phyloP scores from a whole-genome alignment of 148 eudicot species.

The Cornus florida region DNA sequence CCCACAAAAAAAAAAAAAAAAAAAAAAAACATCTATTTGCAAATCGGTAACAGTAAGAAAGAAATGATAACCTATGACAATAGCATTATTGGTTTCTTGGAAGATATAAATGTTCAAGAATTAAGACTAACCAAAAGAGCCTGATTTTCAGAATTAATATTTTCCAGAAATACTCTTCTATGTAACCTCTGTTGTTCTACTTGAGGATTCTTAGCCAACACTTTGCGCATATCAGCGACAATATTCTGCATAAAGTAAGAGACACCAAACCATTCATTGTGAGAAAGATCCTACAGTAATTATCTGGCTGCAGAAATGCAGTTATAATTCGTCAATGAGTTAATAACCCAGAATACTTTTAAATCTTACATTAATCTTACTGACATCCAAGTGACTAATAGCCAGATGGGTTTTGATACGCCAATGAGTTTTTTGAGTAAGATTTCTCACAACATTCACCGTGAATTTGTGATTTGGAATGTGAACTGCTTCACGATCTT shows the following conservation, averaged over 20 bases:
- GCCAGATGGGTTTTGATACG: slow-evolving; percentile 92
- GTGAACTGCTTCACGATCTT: slow-evolving; percentile 94
- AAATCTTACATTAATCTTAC: slow-evolving; percentile 72
- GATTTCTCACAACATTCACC: slow-evolving; percentile 86
- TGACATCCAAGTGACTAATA: slow-evolving; percentile 81
- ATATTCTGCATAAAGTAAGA: slow-evolving; percentile 52
- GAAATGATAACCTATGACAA: background rate
- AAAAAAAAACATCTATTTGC: too few relatives aligned
- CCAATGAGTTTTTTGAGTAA: slow-evolving; percentile 92
- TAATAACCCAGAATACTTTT: background rate
- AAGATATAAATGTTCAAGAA: slow-evolving; percentile 3
- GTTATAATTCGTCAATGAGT: background rate
- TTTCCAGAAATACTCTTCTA: slow-evolving; percentile 87
- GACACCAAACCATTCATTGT: background rate
- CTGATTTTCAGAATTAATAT: slow-evolving; percentile 84
- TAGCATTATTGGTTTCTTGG: background rate
- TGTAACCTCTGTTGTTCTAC: slow-evolving; percentile 93
- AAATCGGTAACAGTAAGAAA: background rate
- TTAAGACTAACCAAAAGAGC: slow-evolving; percentile 68
- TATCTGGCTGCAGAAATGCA: slow-evolving; percentile 8
- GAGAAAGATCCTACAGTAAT: slow-evolving; percentile 10
- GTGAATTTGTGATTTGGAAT: slow-evolving; percentile 96
- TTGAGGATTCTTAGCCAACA: slow-evolving; percentile 91
- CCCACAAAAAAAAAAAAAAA: background rate
- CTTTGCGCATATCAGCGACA: slow-evolving; percentile 98